Conservation (phyloP, 495 filamentous ascomycete genomes). For the Lepraria neglecta region DNA sequence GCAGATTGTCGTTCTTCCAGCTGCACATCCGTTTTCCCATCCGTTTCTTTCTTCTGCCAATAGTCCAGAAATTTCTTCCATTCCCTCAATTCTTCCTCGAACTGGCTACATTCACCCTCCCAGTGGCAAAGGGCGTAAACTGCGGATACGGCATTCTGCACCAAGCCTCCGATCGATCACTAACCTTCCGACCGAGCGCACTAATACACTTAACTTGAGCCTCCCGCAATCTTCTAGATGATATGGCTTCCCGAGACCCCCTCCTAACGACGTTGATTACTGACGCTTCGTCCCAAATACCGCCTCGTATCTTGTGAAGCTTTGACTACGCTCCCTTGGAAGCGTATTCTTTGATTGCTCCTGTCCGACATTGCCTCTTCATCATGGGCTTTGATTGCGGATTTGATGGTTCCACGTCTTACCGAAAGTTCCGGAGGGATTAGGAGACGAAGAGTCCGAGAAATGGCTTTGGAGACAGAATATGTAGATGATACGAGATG, state of each 20-base stretch:
- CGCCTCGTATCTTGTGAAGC: too few species aligned
- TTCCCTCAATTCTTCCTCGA: constrained; percentile 15
- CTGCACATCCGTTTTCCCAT: neutral
- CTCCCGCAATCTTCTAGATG: too few species aligned
- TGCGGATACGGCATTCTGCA: neutral
- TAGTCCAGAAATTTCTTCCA: constrained; percentile 13
- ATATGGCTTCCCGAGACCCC: too few species aligned
- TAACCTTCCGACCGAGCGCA: neutral
- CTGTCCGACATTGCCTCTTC: neutral
- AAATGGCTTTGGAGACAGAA: neutral
- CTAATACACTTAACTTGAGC: neutral
- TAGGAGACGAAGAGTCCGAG: neutral
- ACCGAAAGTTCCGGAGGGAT: neutral
- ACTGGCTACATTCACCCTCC: constrained; percentile 4
- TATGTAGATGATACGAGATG: neutral
- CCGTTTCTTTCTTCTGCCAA: constrained; percentile 10
- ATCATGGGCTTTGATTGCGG: too few species aligned
- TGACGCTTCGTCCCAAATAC: too few species aligned
- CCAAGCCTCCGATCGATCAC: neutral
- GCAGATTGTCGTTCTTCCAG: constrained; percentile 9
- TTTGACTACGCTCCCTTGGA: neutral
- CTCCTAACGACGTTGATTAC: too few species aligned
- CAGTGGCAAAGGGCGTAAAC: constrained; percentile 2
- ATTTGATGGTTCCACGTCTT: neutral
- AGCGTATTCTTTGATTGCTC: neutral